Percentiles rank a stretch among this genome's conserved stretches.
Evolutionary conservation across 305 asterid species (phyloP).

Genomic region (Fraxinus angustifolia): DNA sequence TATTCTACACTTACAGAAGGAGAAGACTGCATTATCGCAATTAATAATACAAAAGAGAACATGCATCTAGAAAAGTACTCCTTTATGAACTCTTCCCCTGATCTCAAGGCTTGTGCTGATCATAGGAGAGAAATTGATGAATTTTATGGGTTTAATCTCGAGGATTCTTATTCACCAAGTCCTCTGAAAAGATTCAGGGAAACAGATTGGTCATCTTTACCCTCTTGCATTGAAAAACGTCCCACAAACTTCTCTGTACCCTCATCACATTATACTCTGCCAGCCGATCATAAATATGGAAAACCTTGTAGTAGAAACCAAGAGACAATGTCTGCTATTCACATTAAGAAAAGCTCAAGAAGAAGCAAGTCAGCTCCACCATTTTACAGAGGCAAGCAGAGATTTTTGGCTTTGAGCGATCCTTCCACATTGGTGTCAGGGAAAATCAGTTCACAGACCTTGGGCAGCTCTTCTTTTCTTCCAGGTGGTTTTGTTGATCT

Average conservation of each 20-base stretch:
- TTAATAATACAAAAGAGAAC: slow-evolving; percentile 22
- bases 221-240: slow-evolving; percentile 31
- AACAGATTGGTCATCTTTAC: slow-evolving; percentile 33
- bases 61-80: slow-evolving; percentile 40
- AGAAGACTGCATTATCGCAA: slow-evolving; percentile 24
- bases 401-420: slow-evolving; percentile 43
- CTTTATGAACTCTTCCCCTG: slow-evolving; percentile 30
- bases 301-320: slow-evolving; percentile 25
- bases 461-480: slow-evolving; percentile 14
- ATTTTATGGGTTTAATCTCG: slow-evolving; percentile 25
- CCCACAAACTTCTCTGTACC: slow-evolving; percentile 27
- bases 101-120: slow-evolving; percentile 23
- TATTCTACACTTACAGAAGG: slow-evolving; percentile 34
- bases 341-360: slow-evolving; percentile 31
- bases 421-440: slow-evolving; percentile 36
- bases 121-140: slow-evolving; percentile 29
- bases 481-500: slow-evolving; percentile 27
- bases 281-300: slow-evolving; percentile 24
- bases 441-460: slow-evolving; percentile 20
- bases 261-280: slow-evolving; percentile 27
- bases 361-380: slow-evolving; percentile 96
- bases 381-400: slow-evolving; percentile 58
- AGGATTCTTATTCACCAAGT: slow-evolving; percentile 31
- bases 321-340: slow-evolving; percentile 23
- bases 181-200: slow-evolving; percentile 37